A percentile compares a stretch with the other conserved stretches of the same genome.
phyloP scores from a whole-genome alignment of 2,329 filamentous ascomycete species.

The Paecilomyces dactylethromorphus region DNA sequence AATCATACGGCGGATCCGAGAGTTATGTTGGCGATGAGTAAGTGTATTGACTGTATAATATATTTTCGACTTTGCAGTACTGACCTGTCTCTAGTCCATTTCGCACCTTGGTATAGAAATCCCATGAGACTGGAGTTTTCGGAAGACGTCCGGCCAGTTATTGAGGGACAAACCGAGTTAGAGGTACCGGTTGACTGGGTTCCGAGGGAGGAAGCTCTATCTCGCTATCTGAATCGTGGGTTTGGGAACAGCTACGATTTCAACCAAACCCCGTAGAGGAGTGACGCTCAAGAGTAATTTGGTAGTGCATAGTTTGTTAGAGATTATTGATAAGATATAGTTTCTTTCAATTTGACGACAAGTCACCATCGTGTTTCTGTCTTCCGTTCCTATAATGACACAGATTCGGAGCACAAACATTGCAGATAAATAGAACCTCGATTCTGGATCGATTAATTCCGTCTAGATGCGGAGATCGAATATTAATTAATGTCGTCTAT shows the following conservation, averaged over 20 bases:
- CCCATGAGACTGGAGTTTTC: conserved; percentile 51
- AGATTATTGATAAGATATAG: not conserved
- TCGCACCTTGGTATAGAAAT: conserved; percentile 55
- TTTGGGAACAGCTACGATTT: conserved; percentile 61
- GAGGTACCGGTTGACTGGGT: conserved; percentile 49
- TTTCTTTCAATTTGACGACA: not conserved
- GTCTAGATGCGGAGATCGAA: no score
- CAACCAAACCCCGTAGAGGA: conserved; percentile 33
- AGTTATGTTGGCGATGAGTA: conserved; percentile 53
- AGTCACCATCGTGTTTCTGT: not conserved
- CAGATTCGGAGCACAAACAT: not conserved
- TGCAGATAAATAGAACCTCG: no score
- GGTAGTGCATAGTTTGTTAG: not conserved
- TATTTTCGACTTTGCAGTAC: not conserved
- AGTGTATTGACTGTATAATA: not conserved
- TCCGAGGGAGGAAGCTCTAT: conserved; percentile 33
- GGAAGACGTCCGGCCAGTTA: conserved; percentile 41
- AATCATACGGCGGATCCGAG: conserved; percentile 46
- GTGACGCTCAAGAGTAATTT: not conserved
- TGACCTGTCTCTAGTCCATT: conserved; percentile 37
- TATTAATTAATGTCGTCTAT: no score
- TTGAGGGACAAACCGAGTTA: conserved; percentile 39
- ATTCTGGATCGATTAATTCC: no score
- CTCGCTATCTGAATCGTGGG: conserved; percentile 48
- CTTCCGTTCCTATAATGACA: not conserved